These are phyloP conservation scores for Blastobotrys attinorum DNA, from an alignment of 805 yeast species.

Conservation along the genomic window DNA sequence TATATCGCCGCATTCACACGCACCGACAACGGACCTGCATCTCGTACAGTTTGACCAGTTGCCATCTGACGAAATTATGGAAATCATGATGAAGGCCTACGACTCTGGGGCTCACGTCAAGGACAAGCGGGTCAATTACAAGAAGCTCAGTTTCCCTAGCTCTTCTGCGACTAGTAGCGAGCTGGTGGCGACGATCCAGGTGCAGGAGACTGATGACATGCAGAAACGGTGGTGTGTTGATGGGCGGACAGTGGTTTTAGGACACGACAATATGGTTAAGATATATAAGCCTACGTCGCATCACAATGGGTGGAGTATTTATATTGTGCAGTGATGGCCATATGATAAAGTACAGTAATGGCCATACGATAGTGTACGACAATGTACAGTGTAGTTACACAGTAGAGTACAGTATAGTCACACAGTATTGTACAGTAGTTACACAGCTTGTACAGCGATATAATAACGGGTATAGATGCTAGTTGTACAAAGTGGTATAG, in stretches of 20 bases:
- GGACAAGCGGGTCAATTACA: constrained; percentile 43
- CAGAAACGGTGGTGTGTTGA: constrained; percentile 58
- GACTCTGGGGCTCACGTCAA: constrained; percentile 46
- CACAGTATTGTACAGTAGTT: no score
- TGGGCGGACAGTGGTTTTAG: constrained; percentile 42
- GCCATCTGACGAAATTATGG: constrained; percentile 35
- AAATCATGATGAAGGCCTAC: constrained; percentile 51
- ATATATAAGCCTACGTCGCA: constrained; percentile 15
- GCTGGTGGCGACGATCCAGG: constrained; percentile 15
- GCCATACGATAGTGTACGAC: no score
- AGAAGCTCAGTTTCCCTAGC: no score
- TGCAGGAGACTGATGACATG: constrained; percentile 27
- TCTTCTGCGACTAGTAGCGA: no score
- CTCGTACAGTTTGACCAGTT: constrained; percentile 38
- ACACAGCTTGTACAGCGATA: no score
- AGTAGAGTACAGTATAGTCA: no score
- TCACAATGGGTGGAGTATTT: constrained; percentile 26
- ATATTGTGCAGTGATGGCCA: constrained; percentile 3
- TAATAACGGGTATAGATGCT: no score
- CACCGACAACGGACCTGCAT: constrained; percentile 30
- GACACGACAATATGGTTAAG: constrained; percentile 11
- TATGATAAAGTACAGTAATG: no score
- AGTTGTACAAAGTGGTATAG: no score
- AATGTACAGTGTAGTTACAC: no score
- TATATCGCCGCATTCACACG: constrained; percentile 53